phyloP scores from a whole-genome alignment of 2,329 filamentous ascomycete species.

The Dactylellina haptotyla region DNA sequence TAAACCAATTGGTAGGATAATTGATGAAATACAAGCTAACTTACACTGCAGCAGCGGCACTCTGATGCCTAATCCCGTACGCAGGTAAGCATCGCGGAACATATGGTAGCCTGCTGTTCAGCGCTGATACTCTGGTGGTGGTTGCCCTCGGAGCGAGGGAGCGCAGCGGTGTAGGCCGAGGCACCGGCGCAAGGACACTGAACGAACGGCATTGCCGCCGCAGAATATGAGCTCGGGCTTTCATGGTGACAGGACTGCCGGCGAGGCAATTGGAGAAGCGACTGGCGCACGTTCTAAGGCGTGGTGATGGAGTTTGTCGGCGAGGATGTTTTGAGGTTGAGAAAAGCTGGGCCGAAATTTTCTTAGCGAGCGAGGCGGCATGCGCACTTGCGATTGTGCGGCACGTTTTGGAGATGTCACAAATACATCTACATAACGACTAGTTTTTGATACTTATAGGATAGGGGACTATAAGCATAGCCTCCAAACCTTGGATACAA shows the following conservation, averaged over 20 bases:
- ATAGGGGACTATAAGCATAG: background rate
- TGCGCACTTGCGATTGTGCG: background rate
- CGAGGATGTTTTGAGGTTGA: slow-evolving; percentile 2
- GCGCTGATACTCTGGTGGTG: slow-evolving; percentile 22
- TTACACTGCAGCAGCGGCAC: slow-evolving; percentile 46
- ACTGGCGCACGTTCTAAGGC: slow-evolving; percentile 13
- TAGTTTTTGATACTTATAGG: background rate
- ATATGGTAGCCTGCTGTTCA: slow-evolving; percentile 7
- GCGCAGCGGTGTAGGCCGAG: slow-evolving; percentile 43
- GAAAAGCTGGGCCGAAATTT: slow-evolving; percentile 25
- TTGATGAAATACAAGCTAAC: too few species aligned
- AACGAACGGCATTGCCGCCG: slow-evolving; percentile 53
- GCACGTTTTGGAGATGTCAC: background rate
- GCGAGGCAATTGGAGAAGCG: background rate
- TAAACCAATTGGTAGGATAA: background rate
- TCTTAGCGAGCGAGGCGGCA: slow-evolving; percentile 23
- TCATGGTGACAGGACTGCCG: slow-evolving; percentile 23
- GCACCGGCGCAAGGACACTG: slow-evolving; percentile 24
- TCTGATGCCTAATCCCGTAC: slow-evolving; percentile 34
- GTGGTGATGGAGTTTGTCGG: slow-evolving; percentile 8
- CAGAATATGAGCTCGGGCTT: slow-evolving; percentile 40
- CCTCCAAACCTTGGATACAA: too few species aligned
- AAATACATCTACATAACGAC: background rate
- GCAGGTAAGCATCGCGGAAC: slow-evolving; percentile 7
- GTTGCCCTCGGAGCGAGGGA: slow-evolving; percentile 42